Conservation (phyloP, 140 eudicot genomes). For the Erigeron philadelphicus region DNA sequence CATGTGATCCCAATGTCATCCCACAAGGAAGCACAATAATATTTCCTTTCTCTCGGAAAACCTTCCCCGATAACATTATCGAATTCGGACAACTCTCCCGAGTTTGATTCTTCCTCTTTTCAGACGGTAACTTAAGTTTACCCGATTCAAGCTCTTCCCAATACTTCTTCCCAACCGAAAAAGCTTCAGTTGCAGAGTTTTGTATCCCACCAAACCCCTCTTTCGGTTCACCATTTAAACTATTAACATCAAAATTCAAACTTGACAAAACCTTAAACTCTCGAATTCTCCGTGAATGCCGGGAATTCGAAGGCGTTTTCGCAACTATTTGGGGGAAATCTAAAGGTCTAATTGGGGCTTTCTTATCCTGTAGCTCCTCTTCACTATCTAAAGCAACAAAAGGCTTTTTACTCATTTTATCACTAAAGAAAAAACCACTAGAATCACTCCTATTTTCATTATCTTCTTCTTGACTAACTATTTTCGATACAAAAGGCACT, state of each 20-base stretch:
- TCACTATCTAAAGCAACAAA: slow-evolving; percentile 44
- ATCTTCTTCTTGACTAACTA: slow-evolving; percentile 37
- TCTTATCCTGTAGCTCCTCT: slow-evolving; percentile 57
- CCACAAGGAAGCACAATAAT: slow-evolving; percentile 88
- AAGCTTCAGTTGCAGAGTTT: slow-evolving; percentile 62
- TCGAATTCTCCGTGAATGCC: slow-evolving; percentile 25
- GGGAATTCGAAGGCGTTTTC: slow-evolving; percentile 33
- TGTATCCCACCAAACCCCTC: slow-evolving; percentile 66
- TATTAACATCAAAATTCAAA: slow-evolving; percentile 43
- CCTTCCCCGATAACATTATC: slow-evolving; percentile 45
- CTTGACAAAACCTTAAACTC: slow-evolving; percentile 41
- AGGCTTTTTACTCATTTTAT: slow-evolving; percentile 32
- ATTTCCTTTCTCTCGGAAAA: slow-evolving; percentile 42
- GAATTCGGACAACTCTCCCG: slow-evolving; percentile 69
- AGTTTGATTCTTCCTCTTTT: slow-evolving; percentile 25
- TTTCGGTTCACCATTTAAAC: slow-evolving; percentile 36
- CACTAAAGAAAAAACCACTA: slow-evolving; percentile 27
- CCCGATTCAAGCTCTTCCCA: slow-evolving; percentile 64
- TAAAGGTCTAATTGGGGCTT: slow-evolving; percentile 61
- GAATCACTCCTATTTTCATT: slow-evolving; percentile 21
- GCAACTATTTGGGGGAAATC: slow-evolving; percentile 33
- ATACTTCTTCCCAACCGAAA: slow-evolving; percentile 53
- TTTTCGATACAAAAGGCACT: slow-evolving; percentile 58
- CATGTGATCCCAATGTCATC: slow-evolving; percentile 77
- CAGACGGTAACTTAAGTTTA: slow-evolving; percentile 20